Evolutionary conservation across 352 stramenopile genomes (phyloP), one percentile per base, ranked within the genome.

Genomic region (Phytophthora sp.): DNA sequence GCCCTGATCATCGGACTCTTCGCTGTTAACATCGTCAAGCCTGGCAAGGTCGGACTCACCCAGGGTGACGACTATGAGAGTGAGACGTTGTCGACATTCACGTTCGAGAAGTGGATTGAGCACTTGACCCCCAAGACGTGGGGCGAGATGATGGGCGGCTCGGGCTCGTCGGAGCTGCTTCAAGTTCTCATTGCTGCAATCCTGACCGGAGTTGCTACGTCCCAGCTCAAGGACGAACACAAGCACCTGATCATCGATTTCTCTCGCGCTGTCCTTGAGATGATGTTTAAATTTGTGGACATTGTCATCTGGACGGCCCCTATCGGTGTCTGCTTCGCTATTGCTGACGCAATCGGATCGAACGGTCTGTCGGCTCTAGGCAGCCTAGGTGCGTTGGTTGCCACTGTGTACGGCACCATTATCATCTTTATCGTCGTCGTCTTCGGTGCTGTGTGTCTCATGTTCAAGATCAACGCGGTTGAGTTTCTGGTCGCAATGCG

Each of bases 241-340:
- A 89, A 89, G 65, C 18, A 51, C 0, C 35, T 82, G 21, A 81
- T 88, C 47, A 57, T 89, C 16, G 57, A 81, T 2, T 73, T 80
- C 9, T 41, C 75, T 0, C 65, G 68, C 2, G 77, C 80, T 1
- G 70, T 89, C 3, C 79, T 89, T 21, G 74, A 84, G 58, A 83
- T 86, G 72, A 86, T 86, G 77, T 89, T 89, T 63, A 86, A 84
- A 56, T 85, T 89, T 49, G 77, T 86, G 6, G 73, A 84, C 56
- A 86, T 89, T 61, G 71, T 89, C 39, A 85, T 89, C 54, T 89
- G 80, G 80, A 80, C 77, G 4, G 77, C 80, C 3, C 77, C 80
- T 5, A 57, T 89, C 24, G 77, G 80, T 57, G 80, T 89, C 27
- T 86, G 75, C 63, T 86, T 89, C 35, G 76, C 73, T 6, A 71